Evolutionary conservation across 768 basidiomycete species (phyloP).

Genomic region (Collybia nuda): DNA sequence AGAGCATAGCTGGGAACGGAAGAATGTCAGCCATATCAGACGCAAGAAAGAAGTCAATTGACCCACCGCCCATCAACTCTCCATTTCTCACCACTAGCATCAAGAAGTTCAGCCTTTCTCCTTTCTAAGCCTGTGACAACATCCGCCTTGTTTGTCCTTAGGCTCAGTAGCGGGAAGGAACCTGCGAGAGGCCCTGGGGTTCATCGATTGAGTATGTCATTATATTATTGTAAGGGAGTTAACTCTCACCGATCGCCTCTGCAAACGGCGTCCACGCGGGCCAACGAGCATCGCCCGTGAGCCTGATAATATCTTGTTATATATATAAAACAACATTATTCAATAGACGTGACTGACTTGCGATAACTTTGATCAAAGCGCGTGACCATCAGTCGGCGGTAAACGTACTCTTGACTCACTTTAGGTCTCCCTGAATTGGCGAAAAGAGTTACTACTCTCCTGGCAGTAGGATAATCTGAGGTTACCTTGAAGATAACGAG

Average conservation of each 20-base stretch:
- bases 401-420: conserved; percentile 51
- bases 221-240: neutral
- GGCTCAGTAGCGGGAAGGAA: conserved; percentile 76
- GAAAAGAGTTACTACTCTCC: neutral
- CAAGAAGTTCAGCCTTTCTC: conserved; percentile 67
- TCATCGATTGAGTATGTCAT: conserved; percentile 1
- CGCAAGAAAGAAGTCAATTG: neutral
- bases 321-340: neutral
- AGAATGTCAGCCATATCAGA: neutral
- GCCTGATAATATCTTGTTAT: conserved; percentile 39
- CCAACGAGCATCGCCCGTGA: conserved; percentile 90
- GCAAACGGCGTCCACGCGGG: conserved; percentile 76
- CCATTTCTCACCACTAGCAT: conserved; percentile 70
- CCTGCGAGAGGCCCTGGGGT: conserved; percentile 71
- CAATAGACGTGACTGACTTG: conserved; percentile 53
- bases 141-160: conserved; percentile 95
- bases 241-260: conserved; percentile 66
- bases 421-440: conserved; percentile 72
- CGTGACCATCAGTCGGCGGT: neutral
- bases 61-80: conserved; percentile 76
- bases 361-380: conserved; percentile 55
- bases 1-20: conserved; percentile 36
- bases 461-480: neutral
- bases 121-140: conserved; percentile 81
- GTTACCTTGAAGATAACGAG: conserved; percentile 85